Conservation (phyloP, 148 eudicot species). For the Nepenthes mirabilis region DNA sequence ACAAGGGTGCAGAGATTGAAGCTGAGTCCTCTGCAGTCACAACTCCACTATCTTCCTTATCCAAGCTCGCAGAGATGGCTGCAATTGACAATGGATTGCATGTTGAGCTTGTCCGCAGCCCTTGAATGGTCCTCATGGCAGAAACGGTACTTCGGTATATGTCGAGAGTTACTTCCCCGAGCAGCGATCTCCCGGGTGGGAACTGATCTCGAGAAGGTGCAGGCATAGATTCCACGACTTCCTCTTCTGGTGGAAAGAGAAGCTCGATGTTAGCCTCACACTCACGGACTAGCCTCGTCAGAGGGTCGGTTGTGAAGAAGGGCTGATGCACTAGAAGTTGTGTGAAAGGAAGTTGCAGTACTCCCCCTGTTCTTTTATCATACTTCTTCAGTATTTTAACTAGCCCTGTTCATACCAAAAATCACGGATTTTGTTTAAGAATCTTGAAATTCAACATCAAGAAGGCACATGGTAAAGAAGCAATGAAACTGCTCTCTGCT, state of each 20-base stretch:
- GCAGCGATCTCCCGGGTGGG: conserved; percentile 20
- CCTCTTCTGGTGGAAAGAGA: conserved; percentile 81
- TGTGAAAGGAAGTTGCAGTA: conserved; percentile 67
- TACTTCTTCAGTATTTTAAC: conserved; percentile 84
- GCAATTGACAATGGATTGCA: conserved; percentile 71
- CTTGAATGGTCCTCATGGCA: conserved; percentile 73
- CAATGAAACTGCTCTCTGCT: no score
- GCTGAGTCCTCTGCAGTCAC: conserved; percentile 74
- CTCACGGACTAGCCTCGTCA: conserved; percentile 65
- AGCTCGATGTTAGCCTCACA: conserved; percentile 84
- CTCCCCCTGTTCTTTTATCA: conserved; percentile 85
- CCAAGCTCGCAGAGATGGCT: conserved; percentile 45
- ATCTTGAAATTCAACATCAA: neutral
- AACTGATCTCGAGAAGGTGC: conserved; percentile 10
- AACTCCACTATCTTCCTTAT: conserved; percentile 62
- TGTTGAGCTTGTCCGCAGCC: conserved; percentile 76
- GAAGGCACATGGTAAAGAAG: neutral
- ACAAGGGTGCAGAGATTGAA: conserved; percentile 15
- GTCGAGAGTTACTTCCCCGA: conserved; percentile 43
- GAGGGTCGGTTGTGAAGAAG: conserved; percentile 80
- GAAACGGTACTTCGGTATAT: conserved; percentile 62
- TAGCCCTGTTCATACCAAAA: conserved; percentile 37
- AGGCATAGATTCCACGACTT: conserved; percentile 53
- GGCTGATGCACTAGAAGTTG: conserved; percentile 76
- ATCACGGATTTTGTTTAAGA: conserved; percentile 3